Evolutionary conservation across 495 filamentous ascomycete genomes (phyloP).

Genomic region (Annulohypoxylon stygium): DNA sequence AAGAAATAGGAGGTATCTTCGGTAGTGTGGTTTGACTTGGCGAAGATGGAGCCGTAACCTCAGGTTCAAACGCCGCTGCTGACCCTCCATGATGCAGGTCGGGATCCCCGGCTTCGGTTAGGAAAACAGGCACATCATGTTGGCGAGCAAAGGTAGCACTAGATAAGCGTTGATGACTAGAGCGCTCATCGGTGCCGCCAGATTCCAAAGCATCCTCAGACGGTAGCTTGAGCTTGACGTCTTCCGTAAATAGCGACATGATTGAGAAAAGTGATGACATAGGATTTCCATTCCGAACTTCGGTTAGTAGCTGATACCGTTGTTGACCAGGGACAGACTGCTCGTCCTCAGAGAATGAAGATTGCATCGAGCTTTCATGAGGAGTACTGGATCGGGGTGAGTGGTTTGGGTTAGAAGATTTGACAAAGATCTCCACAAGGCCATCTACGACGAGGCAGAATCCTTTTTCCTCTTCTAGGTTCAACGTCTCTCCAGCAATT

Average conservation of each 20-base stretch:
- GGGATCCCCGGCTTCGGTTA: conserved; percentile 26
- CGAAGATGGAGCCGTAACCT: conserved; percentile 36
- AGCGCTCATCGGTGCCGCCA: conserved; percentile 17
- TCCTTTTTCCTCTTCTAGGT: conserved; percentile 96
- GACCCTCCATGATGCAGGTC: conserved; percentile 8
- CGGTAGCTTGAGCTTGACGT: conserved; percentile 76
- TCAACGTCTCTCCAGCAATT: conserved; percentile 92
- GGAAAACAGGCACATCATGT: conserved; percentile 48
- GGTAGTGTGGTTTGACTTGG: conserved; percentile 47
- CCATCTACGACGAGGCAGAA: conserved; percentile 99
- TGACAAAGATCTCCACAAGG: conserved; percentile 97
- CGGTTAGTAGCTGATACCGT: conserved; percentile 91
- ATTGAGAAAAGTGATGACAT: conserved; percentile 99
- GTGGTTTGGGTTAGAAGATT: conserved; percentile 75
- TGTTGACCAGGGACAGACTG: conserved; percentile 69
- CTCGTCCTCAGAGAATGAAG: conserved; percentile 75
- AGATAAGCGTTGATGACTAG: conserved; percentile 52
- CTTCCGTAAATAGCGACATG: conserved; percentile 94
- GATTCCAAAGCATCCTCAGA: conserved; percentile 42
- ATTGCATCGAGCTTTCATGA: conserved; percentile 43
- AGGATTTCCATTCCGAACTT: conserved; percentile 97
- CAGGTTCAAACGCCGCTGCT: conserved; percentile 32
- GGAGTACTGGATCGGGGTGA: conserved; percentile 48
- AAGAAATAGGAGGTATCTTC: conserved; percentile 78
- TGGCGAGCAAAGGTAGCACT: conserved; percentile 64